These are phyloP conservation scores for Epichloe typhina DNA, from an alignment of 2,329 filamentous ascomycete species.

Conservation along the genomic window DNA sequence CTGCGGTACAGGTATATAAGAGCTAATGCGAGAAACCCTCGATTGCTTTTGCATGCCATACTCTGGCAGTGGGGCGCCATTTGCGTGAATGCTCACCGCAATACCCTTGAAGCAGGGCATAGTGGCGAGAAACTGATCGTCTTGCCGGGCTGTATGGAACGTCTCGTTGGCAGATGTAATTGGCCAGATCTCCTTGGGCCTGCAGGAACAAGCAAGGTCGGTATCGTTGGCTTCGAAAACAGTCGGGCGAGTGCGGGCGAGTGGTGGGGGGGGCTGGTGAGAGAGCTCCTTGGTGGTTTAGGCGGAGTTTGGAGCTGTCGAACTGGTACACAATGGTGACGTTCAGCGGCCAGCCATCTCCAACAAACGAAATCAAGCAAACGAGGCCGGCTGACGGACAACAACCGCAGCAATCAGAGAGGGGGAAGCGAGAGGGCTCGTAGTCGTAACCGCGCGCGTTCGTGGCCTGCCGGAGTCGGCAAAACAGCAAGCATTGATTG, in stretches of 20 bases:
- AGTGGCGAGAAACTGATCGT: conserved; percentile 18
- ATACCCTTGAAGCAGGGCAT: conserved; percentile 99
- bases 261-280: background rate
- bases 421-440: background rate
- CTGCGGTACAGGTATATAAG: conserved; percentile 91
- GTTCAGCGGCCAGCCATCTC: conserved; percentile 13
- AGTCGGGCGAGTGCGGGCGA: background rate
- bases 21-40: conserved; percentile 81
- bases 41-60: conserved; percentile 92
- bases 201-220: conserved; percentile 1
- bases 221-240: background rate
- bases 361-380: conserved; percentile 2
- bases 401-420: background rate
- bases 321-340: conserved; percentile 7
- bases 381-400: background rate
- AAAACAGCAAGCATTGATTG: background rate
- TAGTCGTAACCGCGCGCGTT: background rate
- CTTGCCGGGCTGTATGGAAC: background rate
- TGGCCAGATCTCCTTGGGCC: background rate
- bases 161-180: background rate
- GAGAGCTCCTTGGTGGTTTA: conserved; percentile 3
- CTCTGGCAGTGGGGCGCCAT: conserved; percentile 70
- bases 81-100: conserved; percentile 88
- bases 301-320: conserved; percentile 7
- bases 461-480: background rate